Evolutionary conservation across 805 yeast genomes (phyloP).

Genomic region (Candida orba): DNA sequence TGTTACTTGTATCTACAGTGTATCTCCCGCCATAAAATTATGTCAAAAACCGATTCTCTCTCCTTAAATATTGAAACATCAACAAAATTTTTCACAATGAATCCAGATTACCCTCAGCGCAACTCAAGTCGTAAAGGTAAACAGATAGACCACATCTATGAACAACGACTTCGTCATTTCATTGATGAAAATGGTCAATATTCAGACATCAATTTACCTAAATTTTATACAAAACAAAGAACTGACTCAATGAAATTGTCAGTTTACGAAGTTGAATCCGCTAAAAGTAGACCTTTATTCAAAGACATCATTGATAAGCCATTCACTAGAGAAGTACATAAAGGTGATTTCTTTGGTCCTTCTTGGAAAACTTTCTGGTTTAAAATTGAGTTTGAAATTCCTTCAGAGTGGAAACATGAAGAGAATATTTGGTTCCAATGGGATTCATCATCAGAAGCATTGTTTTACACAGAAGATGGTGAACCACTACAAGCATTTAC

Average conservation of each 20-base stretch:
- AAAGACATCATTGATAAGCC: constrained; percentile 23
- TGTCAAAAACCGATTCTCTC: too few relatives aligned
- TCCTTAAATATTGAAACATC: too few relatives aligned
- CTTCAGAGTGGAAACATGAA: constrained; percentile 39
- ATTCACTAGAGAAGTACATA: constrained; percentile 48
- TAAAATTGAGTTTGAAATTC: constrained; percentile 56
- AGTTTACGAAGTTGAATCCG: constrained; percentile 62
- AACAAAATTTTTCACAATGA: too few relatives aligned
- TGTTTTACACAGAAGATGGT: constrained; percentile 63
- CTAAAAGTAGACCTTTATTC: constrained; percentile 38
- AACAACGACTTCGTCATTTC: constrained; percentile 69
- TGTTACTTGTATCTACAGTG: too few relatives aligned
- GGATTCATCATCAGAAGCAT: constrained; percentile 84
- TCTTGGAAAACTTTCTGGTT: constrained; percentile 98
- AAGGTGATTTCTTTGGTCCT: constrained; percentile 82
- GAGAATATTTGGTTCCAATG: constrained; percentile 60
- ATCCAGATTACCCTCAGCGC: constrained; percentile 28
- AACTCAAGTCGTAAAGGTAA: constrained; percentile 59
- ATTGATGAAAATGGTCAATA: constrained; percentile 83
- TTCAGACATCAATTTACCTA: constrained; percentile 64
- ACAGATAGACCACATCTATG: constrained; percentile 69
- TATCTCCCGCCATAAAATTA: too few relatives aligned
- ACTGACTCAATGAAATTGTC: constrained; percentile 33
- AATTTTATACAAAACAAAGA: constrained; percentile 62
- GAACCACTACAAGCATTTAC: constrained; percentile 77